These are phyloP conservation scores for Paradendryphiella salina DNA, from an alignment of 2,329 filamentous ascomycete genomes.

Conservation along the genomic window DNA sequence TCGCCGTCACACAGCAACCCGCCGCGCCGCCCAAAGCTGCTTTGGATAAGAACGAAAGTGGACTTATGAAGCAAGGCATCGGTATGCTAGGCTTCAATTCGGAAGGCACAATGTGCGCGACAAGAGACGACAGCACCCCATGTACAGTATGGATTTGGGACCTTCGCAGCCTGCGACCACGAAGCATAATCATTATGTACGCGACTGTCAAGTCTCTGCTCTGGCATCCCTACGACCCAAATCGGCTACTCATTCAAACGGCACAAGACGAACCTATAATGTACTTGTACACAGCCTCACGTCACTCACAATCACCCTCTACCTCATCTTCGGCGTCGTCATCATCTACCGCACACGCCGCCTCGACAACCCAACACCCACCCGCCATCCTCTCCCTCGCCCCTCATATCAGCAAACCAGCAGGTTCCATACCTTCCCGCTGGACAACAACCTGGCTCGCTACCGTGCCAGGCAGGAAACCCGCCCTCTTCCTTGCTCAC, in stretches of 20 bases:
- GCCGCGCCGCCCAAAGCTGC: slow-evolving; percentile 41
- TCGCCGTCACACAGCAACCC: slow-evolving; percentile 39
- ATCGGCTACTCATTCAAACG: slow-evolving; percentile 50
- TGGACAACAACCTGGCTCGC: slow-evolving; percentile 37
- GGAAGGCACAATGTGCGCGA: slow-evolving; percentile 46
- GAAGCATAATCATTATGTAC: slow-evolving; percentile 52
- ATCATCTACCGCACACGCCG: slow-evolving; percentile 18
- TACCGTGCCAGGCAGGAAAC: slow-evolving; percentile 35
- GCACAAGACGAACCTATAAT: slow-evolving; percentile 46
- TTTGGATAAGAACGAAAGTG: slow-evolving; percentile 37
- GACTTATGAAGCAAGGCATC: slow-evolving; percentile 44
- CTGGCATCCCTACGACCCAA: slow-evolving; percentile 49
- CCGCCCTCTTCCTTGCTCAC: slow-evolving; percentile 44
- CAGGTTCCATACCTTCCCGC: slow-evolving; percentile 22
- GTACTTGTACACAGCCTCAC: slow-evolving; percentile 45
- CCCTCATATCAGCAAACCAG: slow-evolving; percentile 30
- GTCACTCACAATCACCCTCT: not conserved
- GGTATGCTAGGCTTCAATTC: slow-evolving; percentile 44
- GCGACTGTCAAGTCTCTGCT: slow-evolving; percentile 48
- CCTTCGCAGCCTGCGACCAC: slow-evolving; percentile 43
- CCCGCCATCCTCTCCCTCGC: slow-evolving; percentile 35
- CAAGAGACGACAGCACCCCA: slow-evolving; percentile 45
- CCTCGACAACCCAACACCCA: slow-evolving; percentile 12
- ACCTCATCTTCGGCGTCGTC: slow-evolving; percentile 18
- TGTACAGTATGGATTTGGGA: slow-evolving; percentile 56